Conservation (phyloP, 768 basidiomycete species). For the Hortiboletus campestris region DNA sequence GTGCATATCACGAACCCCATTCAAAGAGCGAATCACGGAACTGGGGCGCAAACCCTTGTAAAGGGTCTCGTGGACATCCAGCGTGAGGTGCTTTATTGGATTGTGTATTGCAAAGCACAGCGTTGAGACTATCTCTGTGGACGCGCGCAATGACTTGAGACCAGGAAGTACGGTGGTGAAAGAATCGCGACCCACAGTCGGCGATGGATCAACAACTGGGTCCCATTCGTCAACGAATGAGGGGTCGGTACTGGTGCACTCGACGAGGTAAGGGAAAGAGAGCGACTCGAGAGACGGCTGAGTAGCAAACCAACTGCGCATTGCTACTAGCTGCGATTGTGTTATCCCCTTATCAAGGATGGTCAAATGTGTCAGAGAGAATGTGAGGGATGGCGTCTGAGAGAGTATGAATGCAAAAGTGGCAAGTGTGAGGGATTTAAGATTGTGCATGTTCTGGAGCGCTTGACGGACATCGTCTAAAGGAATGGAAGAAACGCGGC, state of each 20-base stretch:
- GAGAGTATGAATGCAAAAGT: constrained; percentile 26
- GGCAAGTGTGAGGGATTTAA: constrained; percentile 25
- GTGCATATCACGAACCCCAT: constrained; percentile 30
- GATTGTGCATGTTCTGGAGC: constrained; percentile 30
- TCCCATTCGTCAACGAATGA: constrained; percentile 13
- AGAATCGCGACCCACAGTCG: not conserved
- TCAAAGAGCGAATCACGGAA: constrained; percentile 24
- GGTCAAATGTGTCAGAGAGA: constrained; percentile 26
- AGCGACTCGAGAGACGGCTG: constrained; percentile 28
- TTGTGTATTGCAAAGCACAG: constrained; percentile 18
- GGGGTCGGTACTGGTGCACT: constrained; percentile 2
- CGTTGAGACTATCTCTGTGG: constrained; percentile 22
- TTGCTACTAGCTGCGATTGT: constrained; percentile 16
- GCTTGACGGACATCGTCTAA: constrained; percentile 22
- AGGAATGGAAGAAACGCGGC: constrained; percentile 4
- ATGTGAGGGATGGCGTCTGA: constrained; percentile 15
- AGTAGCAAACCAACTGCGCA: constrained; percentile 24
- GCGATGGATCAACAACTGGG: not conserved
- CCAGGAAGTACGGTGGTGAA: constrained; percentile 17
- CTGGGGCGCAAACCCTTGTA: constrained; percentile 31
- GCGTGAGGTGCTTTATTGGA: constrained; percentile 20
- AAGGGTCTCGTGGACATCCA: constrained; percentile 28
- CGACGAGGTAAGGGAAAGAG: constrained; percentile 26
- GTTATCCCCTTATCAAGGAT: constrained; percentile 28
- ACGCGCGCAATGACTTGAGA: constrained; percentile 28